Evolutionary conservation across 2,329 filamentous ascomycete species (phyloP).

Genomic region (Amauroascus niger): DNA sequence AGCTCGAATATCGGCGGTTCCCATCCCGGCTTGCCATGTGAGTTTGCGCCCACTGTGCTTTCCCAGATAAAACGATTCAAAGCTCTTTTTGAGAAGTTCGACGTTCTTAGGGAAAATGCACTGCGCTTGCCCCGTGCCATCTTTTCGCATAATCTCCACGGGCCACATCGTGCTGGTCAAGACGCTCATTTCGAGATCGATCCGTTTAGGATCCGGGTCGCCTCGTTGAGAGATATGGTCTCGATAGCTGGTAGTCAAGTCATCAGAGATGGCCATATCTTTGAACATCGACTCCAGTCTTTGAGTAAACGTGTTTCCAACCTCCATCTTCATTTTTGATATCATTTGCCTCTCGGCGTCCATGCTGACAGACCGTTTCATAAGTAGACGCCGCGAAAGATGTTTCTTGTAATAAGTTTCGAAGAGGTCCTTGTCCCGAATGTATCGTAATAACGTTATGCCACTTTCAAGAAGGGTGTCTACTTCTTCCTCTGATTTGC

Average conservation of each 20-base stretch:
- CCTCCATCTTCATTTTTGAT: conserved; percentile 89
- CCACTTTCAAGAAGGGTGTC: conserved; percentile 80
- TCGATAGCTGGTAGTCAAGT: conserved; percentile 69
- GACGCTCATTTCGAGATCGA: conserved; percentile 75
- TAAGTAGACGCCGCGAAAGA: conserved; percentile 73
- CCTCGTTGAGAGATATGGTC: conserved; percentile 53
- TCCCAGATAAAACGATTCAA: conserved; percentile 77
- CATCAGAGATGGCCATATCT: conserved; percentile 80
- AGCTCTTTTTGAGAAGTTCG: conserved; percentile 66
- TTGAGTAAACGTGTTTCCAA: conserved; percentile 85
- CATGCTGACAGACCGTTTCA: conserved; percentile 79
- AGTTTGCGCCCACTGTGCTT: conserved; percentile 82
- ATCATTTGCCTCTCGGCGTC: conserved; percentile 96
- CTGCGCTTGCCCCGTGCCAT: conserved; percentile 35
- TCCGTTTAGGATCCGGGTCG: conserved; percentile 50
- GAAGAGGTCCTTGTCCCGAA: conserved; percentile 87
- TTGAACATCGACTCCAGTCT: conserved; percentile 98
- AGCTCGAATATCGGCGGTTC: conserved; percentile 78
- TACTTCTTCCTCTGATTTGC: conserved; percentile 81
- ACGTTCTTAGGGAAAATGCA: conserved; percentile 70
- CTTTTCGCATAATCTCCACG: conserved; percentile 64
- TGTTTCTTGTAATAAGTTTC: conserved; percentile 98
- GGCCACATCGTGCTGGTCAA: conserved; percentile 95
- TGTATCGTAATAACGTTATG: conserved; percentile 74
- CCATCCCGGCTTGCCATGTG: conserved; percentile 69